Evolutionary conservation across 2,329 filamentous ascomycete genomes (phyloP), one percentile per base, ranked within the genome.

Genomic region (Epichloe gansuensis): DNA sequence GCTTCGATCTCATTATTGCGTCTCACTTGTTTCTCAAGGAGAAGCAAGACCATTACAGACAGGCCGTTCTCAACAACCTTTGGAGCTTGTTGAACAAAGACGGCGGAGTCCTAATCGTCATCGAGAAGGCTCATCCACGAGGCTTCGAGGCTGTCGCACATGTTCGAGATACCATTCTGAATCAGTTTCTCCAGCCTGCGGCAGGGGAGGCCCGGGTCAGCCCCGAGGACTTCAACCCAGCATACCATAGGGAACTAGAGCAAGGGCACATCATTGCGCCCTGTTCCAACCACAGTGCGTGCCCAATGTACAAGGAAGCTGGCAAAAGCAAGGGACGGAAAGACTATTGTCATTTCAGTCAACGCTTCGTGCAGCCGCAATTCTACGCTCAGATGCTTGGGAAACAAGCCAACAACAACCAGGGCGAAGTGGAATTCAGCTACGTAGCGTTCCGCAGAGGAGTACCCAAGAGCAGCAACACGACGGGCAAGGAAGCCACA

Each of bases 71-170:
- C 21, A 82, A 94, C 62, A 95, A 95, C 55, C 77, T 97, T 1
- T 98, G 93, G 93, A 83, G 81, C 13, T 74, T 96, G 49, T 74
- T 96, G 4, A 87, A 86, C 50, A 86, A 86, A 1, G 77, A 90
- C 17, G 91, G 91, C 1, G 93, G 93, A 38, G 78, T 98, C 13
- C 74, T 98, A 4, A 80, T 97, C 47, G 69, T 97, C 3, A 71
- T 96, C 23, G 93, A 98, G 66, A 97, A 96, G 66, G 93, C 89
- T 0, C 80, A 95, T 12, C 87, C 89, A 12, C 81, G 88, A 43
- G 93, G 93, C 0, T 98, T 98, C 58, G 93, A 97, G 65, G 87
- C 88, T 13, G 81, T 98, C 41, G 91, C 89, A 11, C 86, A 85
- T 47, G 89, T 90, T 5, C 82, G 93, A 48, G 78, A 89, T 42